phyloP scores from a whole-genome alignment of 495 filamentous ascomycete genomes.

The Wilcoxina mikolae region DNA sequence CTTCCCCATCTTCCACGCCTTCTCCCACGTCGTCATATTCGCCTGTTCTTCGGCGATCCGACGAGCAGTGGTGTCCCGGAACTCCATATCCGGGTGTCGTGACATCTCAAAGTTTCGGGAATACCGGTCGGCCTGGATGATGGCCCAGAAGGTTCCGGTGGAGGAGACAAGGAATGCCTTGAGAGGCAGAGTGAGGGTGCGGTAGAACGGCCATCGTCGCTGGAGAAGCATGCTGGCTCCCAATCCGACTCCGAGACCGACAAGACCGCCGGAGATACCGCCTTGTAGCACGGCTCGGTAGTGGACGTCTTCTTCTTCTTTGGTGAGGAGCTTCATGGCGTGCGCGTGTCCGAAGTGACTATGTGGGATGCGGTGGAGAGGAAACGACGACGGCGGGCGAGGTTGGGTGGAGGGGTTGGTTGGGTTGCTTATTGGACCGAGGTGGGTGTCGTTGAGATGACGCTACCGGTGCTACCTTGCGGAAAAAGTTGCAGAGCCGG shows the following conservation, averaged over 20 bases:
- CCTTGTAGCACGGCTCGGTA: slow-evolving; percentile 58
- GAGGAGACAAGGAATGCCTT: slow-evolving; percentile 80
- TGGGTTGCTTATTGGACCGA: no score
- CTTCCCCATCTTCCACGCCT: slow-evolving; percentile 44
- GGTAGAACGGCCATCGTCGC: slow-evolving; percentile 42
- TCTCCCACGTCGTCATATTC: slow-evolving; percentile 42
- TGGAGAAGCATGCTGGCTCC: slow-evolving; percentile 26
- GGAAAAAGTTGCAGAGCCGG: no score
- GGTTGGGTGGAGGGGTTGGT: no score
- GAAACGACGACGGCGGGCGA: no score
- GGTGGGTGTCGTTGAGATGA: no score
- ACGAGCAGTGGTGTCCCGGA: slow-evolving; percentile 45
- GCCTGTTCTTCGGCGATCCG: slow-evolving; percentile 35
- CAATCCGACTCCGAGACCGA: slow-evolving; percentile 36
- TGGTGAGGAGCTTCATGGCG: slow-evolving; percentile 82
- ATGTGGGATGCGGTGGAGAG: not conserved
- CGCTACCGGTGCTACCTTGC: no score
- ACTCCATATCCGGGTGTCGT: slow-evolving; percentile 48
- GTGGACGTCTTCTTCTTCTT: slow-evolving; percentile 67
- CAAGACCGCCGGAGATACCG: slow-evolving; percentile 51
- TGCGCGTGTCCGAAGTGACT: not conserved
- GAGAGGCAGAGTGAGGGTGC: slow-evolving; percentile 70
- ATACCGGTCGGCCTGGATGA: slow-evolving; percentile 70
- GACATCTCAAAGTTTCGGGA: slow-evolving; percentile 57
- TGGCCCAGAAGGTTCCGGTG: slow-evolving; percentile 64